Conservation (phyloP, 495 filamentous ascomycete species). For the Evansstolkia leycettana region DNA sequence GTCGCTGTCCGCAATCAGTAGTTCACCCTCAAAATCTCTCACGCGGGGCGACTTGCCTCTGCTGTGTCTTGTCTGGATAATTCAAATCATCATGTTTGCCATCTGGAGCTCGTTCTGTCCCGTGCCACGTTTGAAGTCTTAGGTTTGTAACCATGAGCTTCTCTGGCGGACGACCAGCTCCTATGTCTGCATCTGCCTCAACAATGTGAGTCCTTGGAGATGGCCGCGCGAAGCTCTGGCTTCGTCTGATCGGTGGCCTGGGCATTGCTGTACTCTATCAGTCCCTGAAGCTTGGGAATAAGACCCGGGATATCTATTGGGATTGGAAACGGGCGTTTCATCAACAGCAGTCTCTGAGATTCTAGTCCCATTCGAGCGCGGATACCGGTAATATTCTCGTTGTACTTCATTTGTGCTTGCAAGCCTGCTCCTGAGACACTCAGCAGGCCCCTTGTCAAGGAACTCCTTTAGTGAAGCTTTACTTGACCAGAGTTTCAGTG, state of each 20-base stretch:
- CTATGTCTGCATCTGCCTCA: slow-evolving; percentile 13
- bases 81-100: background rate
- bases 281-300: too few relatives aligned
- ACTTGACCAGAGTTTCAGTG: slow-evolving; percentile 42
- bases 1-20: too few relatives aligned
- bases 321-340: too few relatives aligned
- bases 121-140: slow-evolving; percentile 7
- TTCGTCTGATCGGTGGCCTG: slow-evolving; percentile 12
- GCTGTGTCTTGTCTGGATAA: too few relatives aligned
- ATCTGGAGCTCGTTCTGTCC: slow-evolving; percentile 1
- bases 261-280: too few relatives aligned
- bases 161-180: slow-evolving; percentile 10
- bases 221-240: slow-evolving; percentile 12
- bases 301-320: too few relatives aligned
- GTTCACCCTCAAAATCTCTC: too few relatives aligned
- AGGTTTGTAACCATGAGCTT: too few relatives aligned
- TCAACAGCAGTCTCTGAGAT: slow-evolving; percentile 17
- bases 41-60: too few relatives aligned
- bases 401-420: slow-evolving; percentile 11
- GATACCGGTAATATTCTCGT: slow-evolving; percentile 16
- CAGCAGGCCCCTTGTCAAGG: slow-evolving; percentile 13
- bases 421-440: slow-evolving; percentile 20
- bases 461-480: slow-evolving; percentile 39
- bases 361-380: slow-evolving; percentile 22
- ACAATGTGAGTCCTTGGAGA: slow-evolving; percentile 25